These are phyloP conservation scores for Botrytis deweyae DNA, from an alignment of 2,329 filamentous ascomycete genomes.

Conservation along the genomic window DNA sequence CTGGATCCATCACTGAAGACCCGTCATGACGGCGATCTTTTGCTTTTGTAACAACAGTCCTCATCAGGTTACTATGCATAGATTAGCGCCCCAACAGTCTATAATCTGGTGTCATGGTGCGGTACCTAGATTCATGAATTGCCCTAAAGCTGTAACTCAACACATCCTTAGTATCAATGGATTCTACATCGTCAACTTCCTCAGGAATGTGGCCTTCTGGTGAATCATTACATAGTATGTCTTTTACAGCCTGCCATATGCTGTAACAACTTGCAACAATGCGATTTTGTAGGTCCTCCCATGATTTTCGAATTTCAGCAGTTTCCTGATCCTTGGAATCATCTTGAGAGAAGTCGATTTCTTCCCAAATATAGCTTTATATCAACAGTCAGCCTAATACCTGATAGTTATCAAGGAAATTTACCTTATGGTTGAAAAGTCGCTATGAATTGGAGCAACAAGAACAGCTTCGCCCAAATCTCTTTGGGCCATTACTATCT, in stretches of 20 bases:
- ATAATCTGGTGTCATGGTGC: background rate
- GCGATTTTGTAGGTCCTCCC: constrained; percentile 47
- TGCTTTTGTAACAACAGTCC: constrained; percentile 53
- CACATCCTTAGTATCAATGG: constrained; percentile 80
- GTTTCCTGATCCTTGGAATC: constrained; percentile 10
- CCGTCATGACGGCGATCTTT: constrained; percentile 47
- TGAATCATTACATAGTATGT: constrained; percentile 87
- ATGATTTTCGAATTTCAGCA: constrained; percentile 14
- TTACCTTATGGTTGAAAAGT: constrained; percentile 65
- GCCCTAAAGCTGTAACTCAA: constrained; percentile 94
- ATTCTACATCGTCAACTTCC: constrained; percentile 69
- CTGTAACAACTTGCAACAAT: constrained; percentile 60
- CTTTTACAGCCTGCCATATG: constrained; percentile 76
- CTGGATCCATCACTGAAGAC: constrained; percentile 49
- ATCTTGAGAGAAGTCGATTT: constrained; percentile 24
- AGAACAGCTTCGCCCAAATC: constrained; percentile 67
- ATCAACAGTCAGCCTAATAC: constrained; percentile 14
- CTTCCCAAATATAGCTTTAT: constrained; percentile 35
- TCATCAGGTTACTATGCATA: constrained; percentile 65
- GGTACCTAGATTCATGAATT: constrained; percentile 87
- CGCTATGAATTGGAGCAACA: constrained; percentile 66
- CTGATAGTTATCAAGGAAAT: background rate
- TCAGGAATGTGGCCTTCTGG: constrained; percentile 84
- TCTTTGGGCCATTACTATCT: constrained; percentile 59
- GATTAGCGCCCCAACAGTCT: constrained; percentile 19